Evolutionary conservation across 2,329 filamentous ascomycete species (phyloP).

Genomic region (Conoideocrella luteorostrata): DNA sequence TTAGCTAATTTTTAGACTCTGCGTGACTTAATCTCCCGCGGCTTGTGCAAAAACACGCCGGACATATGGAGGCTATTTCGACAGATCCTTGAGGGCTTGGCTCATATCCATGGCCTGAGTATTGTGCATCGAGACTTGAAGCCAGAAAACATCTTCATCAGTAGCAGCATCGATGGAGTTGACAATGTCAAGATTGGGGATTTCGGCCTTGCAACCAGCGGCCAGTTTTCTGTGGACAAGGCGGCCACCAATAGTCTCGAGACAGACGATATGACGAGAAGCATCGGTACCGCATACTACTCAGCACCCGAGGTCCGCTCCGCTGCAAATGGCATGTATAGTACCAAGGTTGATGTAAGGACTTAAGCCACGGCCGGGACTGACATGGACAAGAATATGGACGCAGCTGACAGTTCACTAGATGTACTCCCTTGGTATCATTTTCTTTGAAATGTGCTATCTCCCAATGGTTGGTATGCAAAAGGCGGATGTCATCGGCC

Average conservation of each 20-base stretch:
- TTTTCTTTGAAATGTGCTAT: constrained; percentile 98
- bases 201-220: constrained; percentile 88
- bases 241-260: constrained; percentile 34
- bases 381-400: background rate
- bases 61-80: constrained; percentile 88
- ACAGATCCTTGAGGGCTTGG: constrained; percentile 83
- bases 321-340: constrained; percentile 69
- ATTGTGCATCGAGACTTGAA: constrained; percentile 97
- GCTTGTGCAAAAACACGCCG: constrained; percentile 64
- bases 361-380: background rate
- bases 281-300: constrained; percentile 77
- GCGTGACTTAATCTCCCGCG: constrained; percentile 75
- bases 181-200: constrained; percentile 95
- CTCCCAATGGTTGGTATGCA: constrained; percentile 60
- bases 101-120: constrained; percentile 81
- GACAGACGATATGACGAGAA: constrained; percentile 60
- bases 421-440: constrained; percentile 97
- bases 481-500: constrained; percentile 56
- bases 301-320: constrained; percentile 88
- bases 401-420: constrained; percentile 23
- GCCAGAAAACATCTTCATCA: constrained; percentile 94
- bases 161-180: constrained; percentile 58
- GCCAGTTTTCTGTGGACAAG: constrained; percentile 64
- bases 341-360: constrained; percentile 82
- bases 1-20: constrained; percentile 52